These are phyloP conservation scores for Sporobolomyces pararoseus DNA, from an alignment of 768 basidiomycete genomes.

Conservation along the genomic window DNA sequence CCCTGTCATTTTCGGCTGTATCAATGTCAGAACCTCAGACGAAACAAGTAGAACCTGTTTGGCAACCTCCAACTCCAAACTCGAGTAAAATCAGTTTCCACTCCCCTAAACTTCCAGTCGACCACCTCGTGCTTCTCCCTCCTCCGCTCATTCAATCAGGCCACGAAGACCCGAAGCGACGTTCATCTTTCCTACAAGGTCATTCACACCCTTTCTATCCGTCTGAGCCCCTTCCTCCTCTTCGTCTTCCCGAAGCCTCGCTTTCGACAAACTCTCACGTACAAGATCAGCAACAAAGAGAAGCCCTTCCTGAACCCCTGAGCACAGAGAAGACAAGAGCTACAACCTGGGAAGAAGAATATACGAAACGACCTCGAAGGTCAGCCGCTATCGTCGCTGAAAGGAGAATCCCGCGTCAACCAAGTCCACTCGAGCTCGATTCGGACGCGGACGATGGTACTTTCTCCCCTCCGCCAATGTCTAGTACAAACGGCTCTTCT, in stretches of 20 bases:
- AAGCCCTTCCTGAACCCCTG: no score
- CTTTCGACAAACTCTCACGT: background rate
- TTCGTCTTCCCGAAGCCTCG: background rate
- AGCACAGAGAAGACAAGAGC: no score
- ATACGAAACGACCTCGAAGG: conserved; percentile 14
- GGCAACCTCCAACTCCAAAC: conserved; percentile 31
- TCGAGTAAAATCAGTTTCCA: conserved; percentile 20
- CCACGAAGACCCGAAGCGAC: background rate
- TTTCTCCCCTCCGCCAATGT: conserved; percentile 1
- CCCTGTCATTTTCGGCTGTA: no score
- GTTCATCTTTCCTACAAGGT: background rate
- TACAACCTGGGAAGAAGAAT: background rate
- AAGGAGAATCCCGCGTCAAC: conserved; percentile 21
- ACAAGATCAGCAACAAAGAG: no score
- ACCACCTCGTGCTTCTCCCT: conserved; percentile 36
- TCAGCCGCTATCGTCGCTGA: conserved; percentile 28
- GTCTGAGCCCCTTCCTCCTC: conserved; percentile 8
- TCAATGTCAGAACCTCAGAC: no score
- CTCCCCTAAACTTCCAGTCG: conserved; percentile 15
- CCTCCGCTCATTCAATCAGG: conserved; percentile 17
- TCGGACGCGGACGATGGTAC: background rate
- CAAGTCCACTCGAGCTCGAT: conserved; percentile 12
- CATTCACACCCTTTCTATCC: background rate
- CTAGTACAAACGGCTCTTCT: background rate
- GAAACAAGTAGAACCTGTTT: background rate